phyloP scores from a whole-genome alignment of 208 protist genomes.

The Novymonas esmeraldas region DNA sequence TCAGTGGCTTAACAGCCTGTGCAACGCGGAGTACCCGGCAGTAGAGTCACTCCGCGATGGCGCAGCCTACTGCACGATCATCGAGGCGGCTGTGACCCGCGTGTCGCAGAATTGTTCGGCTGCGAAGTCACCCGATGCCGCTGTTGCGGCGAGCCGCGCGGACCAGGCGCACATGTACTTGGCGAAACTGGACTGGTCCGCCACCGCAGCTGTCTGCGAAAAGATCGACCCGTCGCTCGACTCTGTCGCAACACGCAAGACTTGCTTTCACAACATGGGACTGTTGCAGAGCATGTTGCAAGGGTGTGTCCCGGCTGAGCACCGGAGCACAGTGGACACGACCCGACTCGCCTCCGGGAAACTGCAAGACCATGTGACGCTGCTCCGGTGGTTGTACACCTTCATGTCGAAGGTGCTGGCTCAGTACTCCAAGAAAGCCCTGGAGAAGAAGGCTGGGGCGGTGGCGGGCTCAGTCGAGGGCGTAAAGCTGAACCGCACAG shows the following conservation, averaged over 20 bases:
- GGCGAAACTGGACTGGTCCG: slow-evolving; percentile 57
- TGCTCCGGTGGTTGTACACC: slow-evolving; percentile 78
- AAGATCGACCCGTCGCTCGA: slow-evolving; percentile 65
- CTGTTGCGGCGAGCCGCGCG: slow-evolving; percentile 20
- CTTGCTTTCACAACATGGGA: slow-evolving; percentile 69
- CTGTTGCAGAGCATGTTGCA: slow-evolving; percentile 75
- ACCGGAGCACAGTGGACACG: slow-evolving; percentile 53
- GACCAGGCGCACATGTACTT: slow-evolving; percentile 22
- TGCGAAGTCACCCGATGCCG: slow-evolving; percentile 35
- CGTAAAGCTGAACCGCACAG: slow-evolving; percentile 61
- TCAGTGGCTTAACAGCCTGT: slow-evolving; percentile 83
- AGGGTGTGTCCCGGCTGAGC: slow-evolving; percentile 54
- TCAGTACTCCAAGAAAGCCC: slow-evolving; percentile 62
- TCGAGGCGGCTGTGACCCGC: slow-evolving; percentile 69
- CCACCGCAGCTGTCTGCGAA: slow-evolving; percentile 63
- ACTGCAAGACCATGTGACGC: slow-evolving; percentile 80
- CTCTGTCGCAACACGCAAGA: slow-evolving; percentile 35
- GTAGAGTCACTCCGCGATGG: slow-evolving; percentile 85
- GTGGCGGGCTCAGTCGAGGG: slow-evolving; percentile 37
- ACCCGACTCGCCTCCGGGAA: slow-evolving; percentile 71
- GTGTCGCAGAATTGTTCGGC: slow-evolving; percentile 62
- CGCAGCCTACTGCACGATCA: slow-evolving; percentile 78
- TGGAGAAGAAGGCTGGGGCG: slow-evolving; percentile 36
- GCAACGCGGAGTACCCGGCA: slow-evolving; percentile 72
- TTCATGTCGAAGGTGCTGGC: slow-evolving; percentile 79